Evolutionary conservation across 495 filamentous ascomycete genomes (phyloP), one percentile per base, ranked within the genome.

Genomic region (Podospora bellae-mahoneyi): DNA sequence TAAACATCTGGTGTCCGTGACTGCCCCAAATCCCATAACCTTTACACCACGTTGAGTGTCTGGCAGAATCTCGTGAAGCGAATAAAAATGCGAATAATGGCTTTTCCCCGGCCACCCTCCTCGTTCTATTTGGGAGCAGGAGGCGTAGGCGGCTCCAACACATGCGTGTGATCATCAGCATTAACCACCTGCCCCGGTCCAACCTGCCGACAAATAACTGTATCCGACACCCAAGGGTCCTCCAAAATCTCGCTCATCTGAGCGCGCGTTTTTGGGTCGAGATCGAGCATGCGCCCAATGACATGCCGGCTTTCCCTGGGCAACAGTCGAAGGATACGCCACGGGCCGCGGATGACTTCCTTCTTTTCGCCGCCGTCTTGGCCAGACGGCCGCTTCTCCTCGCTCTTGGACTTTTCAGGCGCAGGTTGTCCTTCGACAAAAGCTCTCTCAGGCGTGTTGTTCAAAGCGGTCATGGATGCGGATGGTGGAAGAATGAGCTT

Each of bases 241-340:
- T 85, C 84, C 68, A 96, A 78, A 18, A 98, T 91, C 75, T 98
- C 93, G 18, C 88, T 84, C 78, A 98, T 86, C 5, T 84, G 92
- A 5, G 92, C 96, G 55, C 95, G 86, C 66, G 90, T 89, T 71
- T 87, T 91, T 4, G 95, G 93, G 72, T 95, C 87, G 55, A 97
- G 82, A 72, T 96, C 93, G 61, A 99, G 84, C 95, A 99, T 99
- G 56, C 91, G 86, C 26, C 91, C 90, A 64, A 99, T 93, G 68
- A 99, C 92, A 72, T 92, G 88, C 32, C 95, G 84, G 64, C 88
- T 96, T 79, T 98, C 95, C 68, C 95, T 86, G 9, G 95, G 95
- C 3, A 99, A 85, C 6, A 98, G 84, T 62, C 95, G 87, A n/a
- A 99, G 85, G 66, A 99, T 85, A 54, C 95, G 88, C 91, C 94